Evolutionary conservation across 2,329 filamentous ascomycete species (phyloP), one percentile per base, ranked within the genome.

Genomic region (Hypoxylon sp.): DNA sequence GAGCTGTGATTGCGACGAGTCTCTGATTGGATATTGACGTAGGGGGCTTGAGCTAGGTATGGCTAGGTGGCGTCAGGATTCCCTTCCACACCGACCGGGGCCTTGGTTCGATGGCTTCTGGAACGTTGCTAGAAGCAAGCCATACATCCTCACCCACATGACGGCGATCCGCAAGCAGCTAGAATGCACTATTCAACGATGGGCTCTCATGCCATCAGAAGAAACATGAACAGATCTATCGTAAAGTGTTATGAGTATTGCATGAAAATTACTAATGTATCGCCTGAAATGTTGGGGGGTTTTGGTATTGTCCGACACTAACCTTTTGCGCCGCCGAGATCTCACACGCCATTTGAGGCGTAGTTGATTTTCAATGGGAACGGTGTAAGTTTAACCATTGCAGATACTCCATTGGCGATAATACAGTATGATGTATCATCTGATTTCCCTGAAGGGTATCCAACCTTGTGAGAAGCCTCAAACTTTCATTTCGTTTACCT

Each of bases 111-210:
- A 47, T 32, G 15, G 30, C 53, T 59, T 59, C 55, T 46, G 23
- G 55, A 58, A 58, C 31, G 15, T 19, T 12, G 29, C 29, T 25
- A 52, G 47, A 55, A n/a, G n/a, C n/a, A n/a, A n/a, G n/a, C n/a
- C n/a, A n/a, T n/a, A n/a, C n/a, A n/a, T n/a, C n/a, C n/a, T n/a
- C n/a, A n/a, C n/a, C n/a, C n/a, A n/a, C n/a, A n/a, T n/a, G n/a
- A n/a, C n/a, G n/a, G n/a, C n/a, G n/a, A n/a, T n/a, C n/a, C n/a
- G n/a, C n/a, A n/a, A n/a, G n/a, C n/a, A n/a, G n/a, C n/a, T n/a
- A n/a, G n/a, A n/a, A n/a, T n/a, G n/a, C n/a, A n/a, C n/a, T n/a
- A n/a, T n/a, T n/a, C n/a, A n/a, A n/a, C n/a, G n/a, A n/a, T n/a
- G n/a, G n/a, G n/a, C n/a, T n/a, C n/a, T n/a, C n/a, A n/a, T n/a